A percentile compares a stretch with the other conserved stretches of the same genome.
Evolutionary conservation across 1,139 yeast species (phyloP).

Genomic region (Magnusiomyces magnusii): DNA sequence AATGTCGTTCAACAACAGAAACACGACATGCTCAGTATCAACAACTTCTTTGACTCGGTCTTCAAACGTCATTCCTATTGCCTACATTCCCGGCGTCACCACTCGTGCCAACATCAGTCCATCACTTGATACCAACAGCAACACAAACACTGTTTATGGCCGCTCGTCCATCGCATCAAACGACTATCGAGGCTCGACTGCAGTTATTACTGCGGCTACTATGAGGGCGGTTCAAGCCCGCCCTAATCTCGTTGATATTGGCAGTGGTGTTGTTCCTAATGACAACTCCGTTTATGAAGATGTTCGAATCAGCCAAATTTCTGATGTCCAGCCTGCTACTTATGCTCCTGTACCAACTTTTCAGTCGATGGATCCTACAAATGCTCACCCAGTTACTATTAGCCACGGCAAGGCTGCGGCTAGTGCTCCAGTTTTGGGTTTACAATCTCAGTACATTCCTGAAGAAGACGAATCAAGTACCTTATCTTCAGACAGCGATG

Average conservation of each 20-base stretch:
- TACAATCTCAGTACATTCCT: constrained; percentile 10
- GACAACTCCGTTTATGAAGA: background rate
- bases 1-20: background rate
- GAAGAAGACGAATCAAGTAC: constrained; percentile 7
- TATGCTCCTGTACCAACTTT: background rate
- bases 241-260: constrained; percentile 30
- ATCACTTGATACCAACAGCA: background rate
- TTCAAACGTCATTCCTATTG: constrained; percentile 85
- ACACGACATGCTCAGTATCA: constrained; percentile 2
- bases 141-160: constrained; percentile 11
- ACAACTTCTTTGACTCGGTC: constrained; percentile 48
- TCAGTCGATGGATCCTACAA: constrained; percentile 2
- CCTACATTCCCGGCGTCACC: constrained; percentile 83
- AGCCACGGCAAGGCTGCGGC: background rate
- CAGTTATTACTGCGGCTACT: constrained; percentile 25
- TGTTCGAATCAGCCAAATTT: background rate
- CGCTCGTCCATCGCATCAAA: constrained; percentile 25
- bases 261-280: too few relatives aligned
- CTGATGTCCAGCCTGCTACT: background rate
- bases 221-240: constrained; percentile 29
- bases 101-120: constrained; percentile 17
- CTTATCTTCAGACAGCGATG: constrained; percentile 6
- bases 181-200: constrained; percentile 30
- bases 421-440: constrained; percentile 1
- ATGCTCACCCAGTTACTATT: constrained; percentile 11